Evolutionary conservation across 1,284 basidiomycete genomes (phyloP).

Genomic region (Microbotryum saponariae): DNA sequence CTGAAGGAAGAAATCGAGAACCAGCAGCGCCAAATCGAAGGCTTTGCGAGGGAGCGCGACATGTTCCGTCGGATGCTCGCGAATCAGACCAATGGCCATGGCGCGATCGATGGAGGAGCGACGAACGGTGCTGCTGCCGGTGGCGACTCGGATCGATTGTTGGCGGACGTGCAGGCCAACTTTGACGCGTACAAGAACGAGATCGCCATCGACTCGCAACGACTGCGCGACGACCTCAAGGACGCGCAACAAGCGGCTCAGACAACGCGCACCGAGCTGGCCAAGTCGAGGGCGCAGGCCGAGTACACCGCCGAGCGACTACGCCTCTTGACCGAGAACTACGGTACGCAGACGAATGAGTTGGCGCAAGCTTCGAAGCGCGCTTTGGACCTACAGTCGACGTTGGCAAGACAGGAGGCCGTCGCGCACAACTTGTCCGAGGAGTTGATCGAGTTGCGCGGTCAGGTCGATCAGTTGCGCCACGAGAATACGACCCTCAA

Average conservation of each 20-base stretch:
- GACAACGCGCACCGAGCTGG: slow-evolving; percentile 58
- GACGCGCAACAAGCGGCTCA: slow-evolving; percentile 60
- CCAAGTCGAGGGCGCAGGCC: slow-evolving; percentile 70
- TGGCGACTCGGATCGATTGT: slow-evolving; percentile 34
- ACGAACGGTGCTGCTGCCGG: slow-evolving; percentile 38
- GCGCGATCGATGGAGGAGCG: slow-evolving; percentile 38
- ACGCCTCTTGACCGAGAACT: slow-evolving; percentile 39
- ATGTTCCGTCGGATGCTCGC: slow-evolving; percentile 66
- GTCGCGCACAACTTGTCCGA: slow-evolving; percentile 50
- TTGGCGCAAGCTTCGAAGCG: slow-evolving; percentile 38
- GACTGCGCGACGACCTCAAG: slow-evolving; percentile 60
- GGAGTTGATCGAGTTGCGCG: slow-evolving; percentile 54
- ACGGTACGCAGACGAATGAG: slow-evolving; percentile 40
- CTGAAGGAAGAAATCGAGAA: slow-evolving; percentile 66
- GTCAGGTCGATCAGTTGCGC: slow-evolving; percentile 61
- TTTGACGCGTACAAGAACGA: slow-evolving; percentile 72
- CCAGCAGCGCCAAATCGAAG: slow-evolving; percentile 62
- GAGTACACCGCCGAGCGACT: slow-evolving; percentile 54
- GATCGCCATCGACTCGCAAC: slow-evolving; percentile 60
- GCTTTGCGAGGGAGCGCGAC: slow-evolving; percentile 79
- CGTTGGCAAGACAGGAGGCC: slow-evolving; percentile 40
- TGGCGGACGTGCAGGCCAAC: slow-evolving; percentile 63
- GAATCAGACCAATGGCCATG: slow-evolving; percentile 26
- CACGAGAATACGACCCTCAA: slow-evolving; percentile 76
- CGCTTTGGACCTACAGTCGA: slow-evolving; percentile 38